Evolutionary conservation across 106 monocot species (phyloP), one percentile per base, ranked within the genome.

Genomic region (Acanthochlamys bracteata): DNA sequence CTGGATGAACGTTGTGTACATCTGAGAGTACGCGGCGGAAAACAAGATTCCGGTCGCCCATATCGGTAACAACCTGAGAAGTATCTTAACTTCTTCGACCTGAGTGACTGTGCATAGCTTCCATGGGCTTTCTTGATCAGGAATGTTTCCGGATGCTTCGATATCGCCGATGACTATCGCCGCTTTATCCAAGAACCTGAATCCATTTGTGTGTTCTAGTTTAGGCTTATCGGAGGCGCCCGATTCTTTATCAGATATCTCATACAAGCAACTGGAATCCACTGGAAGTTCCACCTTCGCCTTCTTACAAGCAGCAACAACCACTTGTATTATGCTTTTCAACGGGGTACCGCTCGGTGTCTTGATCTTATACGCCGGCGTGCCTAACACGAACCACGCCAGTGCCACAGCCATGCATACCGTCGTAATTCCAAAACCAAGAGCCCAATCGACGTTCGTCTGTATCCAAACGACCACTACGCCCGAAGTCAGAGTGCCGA

Each of bases 81-180:
- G 68, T 11, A 69, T 68, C 74, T 84, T 89, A 12, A 82, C 33
- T 55, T 89, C 81, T 55, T 82, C 84, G 14, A 87, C 83, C 66
- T 82, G 83, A 60, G 76, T 87, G 11, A 82, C 74, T 1, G 82
- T 82, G 43, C 86, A 86, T 24, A 73, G 51, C 3, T 19, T 59
- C 69, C 45, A 67, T 19, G 71, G 53, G 21, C n/a, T 61, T 11
- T 16, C 19, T 16, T 11, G 39, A 20, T 67, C 25, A 13, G 24
- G n/a, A n/a, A n/a, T n/a, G n/a, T n/a, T n/a, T n/a, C n/a, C n/a
- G n/a, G n/a, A n/a, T n/a, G n/a, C n/a, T n/a, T n/a, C n/a, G n/a
- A n/a, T n/a, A n/a, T n/a, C n/a, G n/a, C n/a, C n/a, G n/a, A n/a
- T n/a, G n/a, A 79, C 17, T 39, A 66, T 60, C 16, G 78, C 67